phyloP scores from a whole-genome alignment of 345 rosid species.

The Euphorbia tirucalli region DNA sequence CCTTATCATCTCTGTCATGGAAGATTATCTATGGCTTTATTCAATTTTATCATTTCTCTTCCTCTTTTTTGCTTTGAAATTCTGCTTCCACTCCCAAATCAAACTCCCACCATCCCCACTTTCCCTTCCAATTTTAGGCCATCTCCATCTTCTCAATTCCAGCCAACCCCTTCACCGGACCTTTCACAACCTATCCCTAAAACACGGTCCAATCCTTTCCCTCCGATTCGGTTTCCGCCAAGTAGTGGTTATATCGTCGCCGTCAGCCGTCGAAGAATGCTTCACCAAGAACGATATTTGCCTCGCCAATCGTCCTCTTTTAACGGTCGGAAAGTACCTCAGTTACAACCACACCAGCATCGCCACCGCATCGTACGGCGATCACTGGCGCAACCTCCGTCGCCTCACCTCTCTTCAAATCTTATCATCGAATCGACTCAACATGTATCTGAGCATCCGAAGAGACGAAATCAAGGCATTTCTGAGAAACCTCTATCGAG shows the following conservation, averaged over 20 bases:
- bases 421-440: neutral
- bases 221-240: neutral
- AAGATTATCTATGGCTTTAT: too few species aligned
- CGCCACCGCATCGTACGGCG: neutral
- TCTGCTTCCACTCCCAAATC: neutral
- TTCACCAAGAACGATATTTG: neutral
- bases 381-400: constrained; percentile 14
- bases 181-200: neutral
- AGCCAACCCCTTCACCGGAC: neutral
- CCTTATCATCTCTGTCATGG: too few species aligned
- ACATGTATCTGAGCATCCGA: neutral
- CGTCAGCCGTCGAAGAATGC: too few species aligned
- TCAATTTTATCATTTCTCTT: too few species aligned
- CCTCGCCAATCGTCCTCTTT: neutral
- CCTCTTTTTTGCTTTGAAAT: too few species aligned
- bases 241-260: neutral
- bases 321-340: neutral
- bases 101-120: neutral
- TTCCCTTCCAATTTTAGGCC: neutral
- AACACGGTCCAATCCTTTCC: neutral
- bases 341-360: neutral
- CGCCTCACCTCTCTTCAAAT: neutral
- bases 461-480: neutral
- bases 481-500: too few species aligned
- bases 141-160: neutral